Evolutionary conservation across 371 early-diverging fungal genomes (phyloP).

Genomic region (Mucor plumbeus): DNA sequence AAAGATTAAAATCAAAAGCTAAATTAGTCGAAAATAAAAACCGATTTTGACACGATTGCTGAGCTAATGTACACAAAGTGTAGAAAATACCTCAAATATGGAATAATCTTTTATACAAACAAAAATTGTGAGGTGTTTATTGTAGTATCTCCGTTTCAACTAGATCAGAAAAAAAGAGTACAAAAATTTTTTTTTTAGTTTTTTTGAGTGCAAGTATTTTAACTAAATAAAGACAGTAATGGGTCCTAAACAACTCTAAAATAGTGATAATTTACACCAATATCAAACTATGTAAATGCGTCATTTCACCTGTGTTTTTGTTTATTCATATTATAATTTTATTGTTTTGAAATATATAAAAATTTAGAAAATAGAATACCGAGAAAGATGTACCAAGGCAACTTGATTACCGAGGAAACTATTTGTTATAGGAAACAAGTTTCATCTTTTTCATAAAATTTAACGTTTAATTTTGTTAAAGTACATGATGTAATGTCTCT

Average conservation of each 20-base stretch:
- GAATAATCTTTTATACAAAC: not conserved
- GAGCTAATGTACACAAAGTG: not conserved
- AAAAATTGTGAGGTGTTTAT: constrained; percentile 4
- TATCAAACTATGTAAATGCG: not conserved
- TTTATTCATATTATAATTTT: not conserved
- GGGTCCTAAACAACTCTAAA: not conserved
- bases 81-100: not conserved
- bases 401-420: not conserved
- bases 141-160: constrained; percentile 2
- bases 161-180: not conserved
- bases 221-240: constrained; percentile 9
- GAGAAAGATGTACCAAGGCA: not conserved
- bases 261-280: not conserved
- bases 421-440: not conserved
- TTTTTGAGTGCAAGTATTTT: not conserved
- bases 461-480: not conserved
- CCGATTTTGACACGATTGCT: not conserved
- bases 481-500: constrained; percentile 9
- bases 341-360: not conserved
- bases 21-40: not conserved
- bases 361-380: not conserved
- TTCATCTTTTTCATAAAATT: not conserved
- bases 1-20: not conserved
- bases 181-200: constrained; percentile 1
- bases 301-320: constrained; percentile 1